Evolutionary conservation across 208 protist genomes (phyloP).

Genomic region (Trypanosomatidae sp.): DNA sequence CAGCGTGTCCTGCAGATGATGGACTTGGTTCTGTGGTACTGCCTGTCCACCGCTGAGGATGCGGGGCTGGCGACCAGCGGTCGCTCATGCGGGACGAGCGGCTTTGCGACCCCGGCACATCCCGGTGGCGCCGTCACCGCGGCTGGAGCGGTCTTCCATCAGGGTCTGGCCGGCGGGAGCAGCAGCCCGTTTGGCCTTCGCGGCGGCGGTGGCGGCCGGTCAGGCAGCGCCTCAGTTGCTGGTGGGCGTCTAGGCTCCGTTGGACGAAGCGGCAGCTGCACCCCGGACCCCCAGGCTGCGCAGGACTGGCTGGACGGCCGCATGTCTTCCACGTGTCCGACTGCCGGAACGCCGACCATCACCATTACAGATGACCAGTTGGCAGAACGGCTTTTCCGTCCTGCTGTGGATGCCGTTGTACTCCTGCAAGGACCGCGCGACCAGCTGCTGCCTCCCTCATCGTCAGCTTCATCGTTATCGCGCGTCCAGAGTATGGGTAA

Average conservation of each 20-base stretch:
- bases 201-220: slow-evolving; percentile 1
- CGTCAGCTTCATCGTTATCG: no score
- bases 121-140: slow-evolving; percentile 4
- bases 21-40: slow-evolving; percentile 54
- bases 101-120: slow-evolving; percentile 18
- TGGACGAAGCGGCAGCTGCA: slow-evolving; percentile 21
- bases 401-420: slow-evolving; percentile 35
- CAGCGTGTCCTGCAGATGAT: slow-evolving; percentile 18
- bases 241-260: background rate
- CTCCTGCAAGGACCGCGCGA: slow-evolving; percentile 14
- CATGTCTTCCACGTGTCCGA: slow-evolving; percentile 27
- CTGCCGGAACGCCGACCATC: slow-evolving; percentile 3
- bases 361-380: slow-evolving; percentile 33
- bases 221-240: background rate
- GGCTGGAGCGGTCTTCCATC: background rate
- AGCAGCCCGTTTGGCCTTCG: slow-evolving; percentile 12
- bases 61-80: slow-evolving; percentile 16
- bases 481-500: no score
- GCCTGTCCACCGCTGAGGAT: slow-evolving; percentile 40
- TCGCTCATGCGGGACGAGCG: slow-evolving; percentile 21
- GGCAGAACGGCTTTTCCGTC: slow-evolving; percentile 44
- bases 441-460: no score
- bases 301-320: slow-evolving; percentile 41
- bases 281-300: slow-evolving; percentile 13
- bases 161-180: slow-evolving; percentile 17